Conservation (phyloP, 2,329 filamentous ascomycete genomes). For the Neonectria hederae region DNA sequence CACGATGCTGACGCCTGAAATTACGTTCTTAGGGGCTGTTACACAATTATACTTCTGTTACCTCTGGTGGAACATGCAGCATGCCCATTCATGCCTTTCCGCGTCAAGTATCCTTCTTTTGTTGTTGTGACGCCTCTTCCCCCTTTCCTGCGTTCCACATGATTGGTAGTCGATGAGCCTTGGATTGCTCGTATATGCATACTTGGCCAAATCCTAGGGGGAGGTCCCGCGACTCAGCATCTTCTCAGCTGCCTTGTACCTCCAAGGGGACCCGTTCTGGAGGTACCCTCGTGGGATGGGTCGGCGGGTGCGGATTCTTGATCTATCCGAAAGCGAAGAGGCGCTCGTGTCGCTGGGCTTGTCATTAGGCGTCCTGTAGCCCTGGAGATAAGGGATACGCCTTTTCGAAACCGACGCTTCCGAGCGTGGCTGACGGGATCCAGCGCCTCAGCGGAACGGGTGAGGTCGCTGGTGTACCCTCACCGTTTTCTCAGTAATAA, state of each 20-base stretch:
- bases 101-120: background rate
- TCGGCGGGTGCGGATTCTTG: background rate
- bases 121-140: background rate
- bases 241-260: background rate
- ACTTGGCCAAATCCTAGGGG: background rate
- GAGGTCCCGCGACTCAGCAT: no score
- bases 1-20: background rate
- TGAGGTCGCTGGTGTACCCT: background rate
- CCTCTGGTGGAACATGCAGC: no score
- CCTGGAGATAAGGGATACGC: no score
- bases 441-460: background rate
- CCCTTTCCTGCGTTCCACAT: background rate
- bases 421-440: background rate
- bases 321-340: background rate
- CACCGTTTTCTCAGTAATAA: background rate
- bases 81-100: no score
- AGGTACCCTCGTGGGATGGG: background rate
- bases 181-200: constrained; percentile 1
- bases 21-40: background rate
- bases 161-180: background rate
- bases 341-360: background rate
- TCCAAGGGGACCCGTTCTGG: background rate
- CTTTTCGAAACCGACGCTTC: background rate
- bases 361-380: no score
- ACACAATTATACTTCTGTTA: background rate